Evolutionary conservation across 2,329 filamentous ascomycete species (phyloP), one percentile per base, ranked within the genome.

Genomic region (Pseudogymnoascus sp.): DNA sequence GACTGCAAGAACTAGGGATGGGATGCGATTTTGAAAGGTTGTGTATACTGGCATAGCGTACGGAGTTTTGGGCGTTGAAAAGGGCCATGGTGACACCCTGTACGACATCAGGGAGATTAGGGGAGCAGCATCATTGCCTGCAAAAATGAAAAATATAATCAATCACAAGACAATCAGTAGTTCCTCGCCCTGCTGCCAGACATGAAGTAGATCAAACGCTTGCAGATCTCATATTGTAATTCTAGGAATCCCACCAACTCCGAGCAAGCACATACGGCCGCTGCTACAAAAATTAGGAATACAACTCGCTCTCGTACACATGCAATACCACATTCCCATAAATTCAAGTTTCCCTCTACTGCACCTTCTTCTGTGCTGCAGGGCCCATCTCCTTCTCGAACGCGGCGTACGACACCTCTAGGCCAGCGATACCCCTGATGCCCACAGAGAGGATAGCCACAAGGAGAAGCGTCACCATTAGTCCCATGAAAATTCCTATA

Each of bases 341-440:
- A 61, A 56, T 66, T 3, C 59, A 36, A 60, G 18, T 10, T 4
- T 14, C 18, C 16, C 14, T 40, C 36, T 75, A 77, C 69, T 82
- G 83, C 76, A 88, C 82, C 79, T 91, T 96, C 85, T 93, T 96
- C 77, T 96, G 90, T 34, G 89, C 89, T 38, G 86, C 81, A n/a
- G 91, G 90, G 0, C 92, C 91, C 81, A 91, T 96, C 70, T 97
- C 93, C 81, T 96, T 97, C 74, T 96, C 93, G 74, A 97, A 99
- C 1, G 95, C 92, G 67, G 90, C 91, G 75, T 97, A 97, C 0
- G 91, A 90, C 31, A 97, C 91, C 75, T 97, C 83, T 16, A 99
- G 81, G 69, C 91, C 93, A 5, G 84, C 80, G 11, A 97, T 81
- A 12, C 90, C 92, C 65, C 77, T 84, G 63, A 97, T 78, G 12